These are phyloP conservation scores for Coemansia furcata DNA, from an alignment of 192 early-diverging fungal genomes.

Conservation along the genomic window DNA sequence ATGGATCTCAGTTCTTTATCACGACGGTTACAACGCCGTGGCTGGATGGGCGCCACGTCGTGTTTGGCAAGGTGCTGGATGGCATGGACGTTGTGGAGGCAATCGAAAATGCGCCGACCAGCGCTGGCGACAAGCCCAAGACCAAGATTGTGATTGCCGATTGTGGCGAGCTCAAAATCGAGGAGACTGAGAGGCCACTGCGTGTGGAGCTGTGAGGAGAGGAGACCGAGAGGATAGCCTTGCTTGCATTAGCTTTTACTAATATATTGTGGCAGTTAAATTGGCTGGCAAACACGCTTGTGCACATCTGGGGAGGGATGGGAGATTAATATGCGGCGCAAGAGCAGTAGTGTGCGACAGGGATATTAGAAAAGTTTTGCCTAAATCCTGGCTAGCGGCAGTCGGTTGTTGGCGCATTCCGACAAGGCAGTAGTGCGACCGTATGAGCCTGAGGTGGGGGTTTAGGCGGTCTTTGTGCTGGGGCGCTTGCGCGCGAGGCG, in stretches of 20 bases:
- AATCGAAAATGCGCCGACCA: conserved; percentile 57
- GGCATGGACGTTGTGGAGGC: conserved; percentile 72
- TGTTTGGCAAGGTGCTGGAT: conserved; percentile 75
- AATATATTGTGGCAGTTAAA: conserved; percentile 12
- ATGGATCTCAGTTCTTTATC: conserved; percentile 86
- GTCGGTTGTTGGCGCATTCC: not conserved
- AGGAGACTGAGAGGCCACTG: conserved; percentile 38
- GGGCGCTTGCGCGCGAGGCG: not conserved
- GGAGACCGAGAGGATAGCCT: not conserved
- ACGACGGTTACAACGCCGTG: conserved; percentile 68
- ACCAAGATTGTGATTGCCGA: conserved; percentile 68
- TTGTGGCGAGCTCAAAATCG: conserved; percentile 74
- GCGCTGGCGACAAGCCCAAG: conserved; percentile 65
- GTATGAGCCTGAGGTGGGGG: not conserved
- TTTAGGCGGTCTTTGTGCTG: not conserved
- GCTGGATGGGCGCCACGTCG: conserved; percentile 77
- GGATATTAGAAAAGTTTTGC: not conserved
- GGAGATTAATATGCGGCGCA: not conserved
- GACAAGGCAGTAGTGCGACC: not conserved
- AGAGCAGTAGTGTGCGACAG: not conserved
- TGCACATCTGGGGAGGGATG: not conserved
- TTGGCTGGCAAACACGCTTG: not conserved
- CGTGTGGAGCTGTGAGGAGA: conserved; percentile 39
- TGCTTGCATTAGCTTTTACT: not conserved
- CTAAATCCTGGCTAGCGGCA: not conserved